phyloP scores from a whole-genome alignment of 768 basidiomycete species.

The Boletus sensibilis region DNA sequence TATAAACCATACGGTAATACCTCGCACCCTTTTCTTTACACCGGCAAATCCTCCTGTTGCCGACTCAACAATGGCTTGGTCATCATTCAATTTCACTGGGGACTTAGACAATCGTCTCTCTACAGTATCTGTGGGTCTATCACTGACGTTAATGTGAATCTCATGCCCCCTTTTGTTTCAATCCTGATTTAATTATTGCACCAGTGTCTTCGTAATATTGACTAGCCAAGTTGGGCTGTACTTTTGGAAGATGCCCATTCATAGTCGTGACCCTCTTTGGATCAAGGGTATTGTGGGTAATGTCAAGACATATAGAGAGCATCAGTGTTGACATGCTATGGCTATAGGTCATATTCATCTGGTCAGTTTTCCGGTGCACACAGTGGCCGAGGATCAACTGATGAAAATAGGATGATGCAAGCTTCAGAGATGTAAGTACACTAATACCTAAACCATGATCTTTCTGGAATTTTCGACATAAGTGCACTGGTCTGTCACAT shows the following conservation, averaged over 20 bases:
- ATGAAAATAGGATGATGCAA: conserved; percentile 21
- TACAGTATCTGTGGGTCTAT: conserved; percentile 14
- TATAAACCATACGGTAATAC: conserved; percentile 8
- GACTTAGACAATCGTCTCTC: background rate
- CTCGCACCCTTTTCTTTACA: background rate
- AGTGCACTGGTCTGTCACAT: conserved; percentile 16
- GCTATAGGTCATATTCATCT: conserved; percentile 19
- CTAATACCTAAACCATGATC: background rate
- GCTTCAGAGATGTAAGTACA: conserved; percentile 14
- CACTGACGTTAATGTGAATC: conserved; percentile 13
- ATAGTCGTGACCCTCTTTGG: conserved; percentile 21
- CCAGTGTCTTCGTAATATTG: conserved; percentile 22
- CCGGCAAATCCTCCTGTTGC: background rate
- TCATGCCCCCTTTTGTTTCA: background rate
- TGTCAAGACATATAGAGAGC: background rate
- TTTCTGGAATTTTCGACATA: background rate
- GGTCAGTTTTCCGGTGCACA: conserved; percentile 13
- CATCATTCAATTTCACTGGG: conserved; percentile 1
- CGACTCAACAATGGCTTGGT: conserved; percentile 1
- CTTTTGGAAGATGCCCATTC: conserved; percentile 16
- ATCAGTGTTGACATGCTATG: background rate
- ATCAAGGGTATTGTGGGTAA: conserved; percentile 21
- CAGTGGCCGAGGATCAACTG: background rate
- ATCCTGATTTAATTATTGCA: background rate
- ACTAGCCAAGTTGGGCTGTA: conserved; percentile 25